phyloP scores from a whole-genome alignment of 1,284 basidiomycete genomes.

The Leccinum pallidistipes region DNA sequence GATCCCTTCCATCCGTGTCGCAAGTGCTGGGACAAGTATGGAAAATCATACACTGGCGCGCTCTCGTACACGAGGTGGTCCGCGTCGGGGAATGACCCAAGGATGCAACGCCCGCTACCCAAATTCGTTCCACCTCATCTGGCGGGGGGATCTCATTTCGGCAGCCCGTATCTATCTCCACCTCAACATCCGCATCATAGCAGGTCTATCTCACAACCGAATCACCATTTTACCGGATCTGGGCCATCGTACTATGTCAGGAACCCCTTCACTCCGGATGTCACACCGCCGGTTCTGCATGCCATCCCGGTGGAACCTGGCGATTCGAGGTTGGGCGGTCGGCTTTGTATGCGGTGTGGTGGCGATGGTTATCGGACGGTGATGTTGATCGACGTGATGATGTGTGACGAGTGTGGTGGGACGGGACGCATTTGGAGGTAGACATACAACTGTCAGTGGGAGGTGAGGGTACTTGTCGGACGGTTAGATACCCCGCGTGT shows the following conservation, averaged over 20 bases:
- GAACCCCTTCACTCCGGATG: conserved; percentile 15
- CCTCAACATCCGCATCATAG: conserved; percentile 15
- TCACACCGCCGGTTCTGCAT: conserved; percentile 42
- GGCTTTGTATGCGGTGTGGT: conserved; percentile 61
- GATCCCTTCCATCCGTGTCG: conserved; percentile 67
- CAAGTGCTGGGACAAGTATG: conserved; percentile 70
- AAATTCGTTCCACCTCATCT: conserved; percentile 23
- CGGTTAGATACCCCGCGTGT: conserved; percentile 8
- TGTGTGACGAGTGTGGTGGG: conserved; percentile 54
- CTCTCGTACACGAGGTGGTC: conserved; percentile 55
- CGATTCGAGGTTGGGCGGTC: conserved; percentile 70
- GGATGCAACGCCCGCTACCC: conserved; percentile 35
- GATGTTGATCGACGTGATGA: conserved; percentile 55
- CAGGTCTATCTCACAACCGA: conserved; percentile 23
- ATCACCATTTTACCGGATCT: not conserved
- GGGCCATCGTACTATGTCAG: conserved; percentile 22
- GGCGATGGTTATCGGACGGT: conserved; percentile 56
- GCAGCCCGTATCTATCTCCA: conserved; percentile 17
- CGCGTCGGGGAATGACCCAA: conserved; percentile 19
- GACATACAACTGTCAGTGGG: not conserved
- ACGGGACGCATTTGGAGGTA: conserved; percentile 53
- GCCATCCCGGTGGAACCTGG: conserved; percentile 61
- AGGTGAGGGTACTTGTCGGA: not conserved
- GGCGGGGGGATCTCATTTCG: conserved; percentile 21
- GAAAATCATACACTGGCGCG: conserved; percentile 56